Conservation (phyloP, 1,284 basidiomycete genomes). For the Tranzscheliella williamsii region DNA sequence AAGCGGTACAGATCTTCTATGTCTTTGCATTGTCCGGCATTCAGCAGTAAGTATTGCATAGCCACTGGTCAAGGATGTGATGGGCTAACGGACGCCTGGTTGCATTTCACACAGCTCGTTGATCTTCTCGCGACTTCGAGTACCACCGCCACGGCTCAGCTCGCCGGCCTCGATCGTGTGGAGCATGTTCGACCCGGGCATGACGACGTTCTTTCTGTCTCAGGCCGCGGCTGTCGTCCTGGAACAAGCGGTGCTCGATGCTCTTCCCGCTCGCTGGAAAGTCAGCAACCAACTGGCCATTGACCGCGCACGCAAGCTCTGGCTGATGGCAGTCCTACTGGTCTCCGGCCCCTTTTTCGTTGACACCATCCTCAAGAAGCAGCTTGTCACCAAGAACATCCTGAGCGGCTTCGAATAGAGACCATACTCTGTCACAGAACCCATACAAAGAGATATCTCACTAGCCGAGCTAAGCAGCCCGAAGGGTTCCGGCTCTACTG, state of each 20-base stretch:
- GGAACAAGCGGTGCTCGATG: slow-evolving; percentile 13
- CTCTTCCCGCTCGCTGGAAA: slow-evolving; percentile 6
- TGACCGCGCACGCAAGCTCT: slow-evolving; percentile 3
- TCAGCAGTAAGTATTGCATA: slow-evolving; percentile 19
- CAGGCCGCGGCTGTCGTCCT: slow-evolving; percentile 18
- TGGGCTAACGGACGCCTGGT: too few species aligned
- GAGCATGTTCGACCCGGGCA: slow-evolving; percentile 17
- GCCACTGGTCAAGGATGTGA: too few species aligned
- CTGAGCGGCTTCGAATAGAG: slow-evolving; percentile 27
- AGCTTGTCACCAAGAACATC: slow-evolving; percentile 18
- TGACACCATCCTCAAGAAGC: slow-evolving; percentile 13
- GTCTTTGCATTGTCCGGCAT: slow-evolving; percentile 35
- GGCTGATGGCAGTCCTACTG: slow-evolving; percentile 17
- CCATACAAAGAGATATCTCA: too few species aligned
- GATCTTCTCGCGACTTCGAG: slow-evolving; percentile 19
- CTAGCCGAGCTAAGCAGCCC: too few species aligned
- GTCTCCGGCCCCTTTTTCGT: slow-evolving; percentile 14
- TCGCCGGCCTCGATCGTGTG: not conserved
- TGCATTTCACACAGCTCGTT: slow-evolving; percentile 6
- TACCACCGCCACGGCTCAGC: not conserved
- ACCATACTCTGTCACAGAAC: too few species aligned
- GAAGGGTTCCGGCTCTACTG: too few species aligned
- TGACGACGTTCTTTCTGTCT: slow-evolving; percentile 25
- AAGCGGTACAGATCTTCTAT: slow-evolving; percentile 13
- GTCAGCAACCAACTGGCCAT: slow-evolving; percentile 7